Base-by-base conservation (phyloP, 345 rosid genomes). In the Kernera saxatilis region DNA sequence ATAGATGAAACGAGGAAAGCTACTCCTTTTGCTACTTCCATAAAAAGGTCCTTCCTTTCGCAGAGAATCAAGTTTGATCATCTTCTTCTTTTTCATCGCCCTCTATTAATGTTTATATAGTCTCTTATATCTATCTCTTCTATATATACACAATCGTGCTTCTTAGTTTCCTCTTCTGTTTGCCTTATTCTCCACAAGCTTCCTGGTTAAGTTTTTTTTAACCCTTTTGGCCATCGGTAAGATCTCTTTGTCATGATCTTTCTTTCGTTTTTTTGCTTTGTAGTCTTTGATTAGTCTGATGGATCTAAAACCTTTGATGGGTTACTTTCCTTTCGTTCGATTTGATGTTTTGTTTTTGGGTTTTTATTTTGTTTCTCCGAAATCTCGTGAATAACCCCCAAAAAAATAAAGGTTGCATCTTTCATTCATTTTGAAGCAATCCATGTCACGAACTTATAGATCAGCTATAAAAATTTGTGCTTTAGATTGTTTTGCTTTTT, bases 41-140 rank as follows among this genome's bases (percentile, higher is more conserved):
- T 77, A 71, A 77, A 70, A 71, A 64, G 72, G 21, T 39, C 23
- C 40, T 72, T 73, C 43, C 69, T 73, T 71, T 72, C 2, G 1
- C 58, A 72, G 58, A 64, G 73, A 72, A 76, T 75, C 86, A 73
- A 74, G 40, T 69, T 82, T 82, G 82, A 78, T 79, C 82, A 26
- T 32, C 64, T 50, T 78, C 58, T 33, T 44, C 65, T 43, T 15
- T 30, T 8, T 46, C 63, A 45, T 53, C 40, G 0, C 43, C 15
- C 17, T 50, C 64, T 39, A 41, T 45, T 60, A 51, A 69, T 69
- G 55, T 50, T 60, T 61, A 3, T 25, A 10, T 44, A 48, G 44
- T 37, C 37, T 36, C 39, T 44, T 40, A 8, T 58, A 21, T 58
- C 22, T 37, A 1, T 4, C 14, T 41, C 3, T 52, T 41, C 3